A percentile compares a stretch with the other conserved stretches of the same genome.
Conservation (phyloP, 2,329 filamentous ascomycete species). For the Teratosphaeria zuluensis region DNA sequence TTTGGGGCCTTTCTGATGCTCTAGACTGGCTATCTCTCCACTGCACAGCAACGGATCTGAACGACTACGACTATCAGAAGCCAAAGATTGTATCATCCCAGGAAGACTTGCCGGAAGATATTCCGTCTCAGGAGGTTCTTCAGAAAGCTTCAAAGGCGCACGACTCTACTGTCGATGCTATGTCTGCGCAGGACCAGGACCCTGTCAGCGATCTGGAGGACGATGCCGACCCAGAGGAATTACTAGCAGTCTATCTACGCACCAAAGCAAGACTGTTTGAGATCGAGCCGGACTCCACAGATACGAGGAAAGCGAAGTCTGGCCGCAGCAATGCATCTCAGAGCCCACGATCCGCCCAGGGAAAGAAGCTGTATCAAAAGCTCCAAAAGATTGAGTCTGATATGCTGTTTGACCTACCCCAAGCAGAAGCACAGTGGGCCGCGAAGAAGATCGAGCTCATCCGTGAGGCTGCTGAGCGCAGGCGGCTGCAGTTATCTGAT, state of each 20-base stretch:
- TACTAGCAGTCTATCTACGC: conserved; percentile 64
- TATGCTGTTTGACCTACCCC: conserved; percentile 39
- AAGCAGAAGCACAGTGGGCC: conserved; percentile 39
- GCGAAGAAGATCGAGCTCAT: conserved; percentile 33
- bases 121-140: neutral
- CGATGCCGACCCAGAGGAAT: conserved; percentile 40
- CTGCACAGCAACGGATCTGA: conserved; percentile 37
- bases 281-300: conserved; percentile 28
- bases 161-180: neutral
- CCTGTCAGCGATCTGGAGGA: conserved; percentile 41
- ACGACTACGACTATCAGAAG: conserved; percentile 25
- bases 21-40: conserved; percentile 85
- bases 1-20: conserved; percentile 81
- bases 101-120: neutral
- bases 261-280: conserved; percentile 50
- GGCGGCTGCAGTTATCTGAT: conserved; percentile 17
- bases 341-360: conserved; percentile 19
- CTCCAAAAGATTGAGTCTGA: conserved; percentile 64
- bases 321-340: conserved; percentile 25
- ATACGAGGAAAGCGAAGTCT: conserved; percentile 45
- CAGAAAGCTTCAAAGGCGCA: too few species aligned
- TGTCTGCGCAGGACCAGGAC: conserved; percentile 17
- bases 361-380: conserved; percentile 57
- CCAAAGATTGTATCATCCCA: neutral
- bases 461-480: conserved; percentile 28